Percentiles rank a stretch among this genome's conserved stretches.
phyloP scores from a whole-genome alignment of 2,329 filamentous ascomycete genomes.

The Penicillium sp. region DNA sequence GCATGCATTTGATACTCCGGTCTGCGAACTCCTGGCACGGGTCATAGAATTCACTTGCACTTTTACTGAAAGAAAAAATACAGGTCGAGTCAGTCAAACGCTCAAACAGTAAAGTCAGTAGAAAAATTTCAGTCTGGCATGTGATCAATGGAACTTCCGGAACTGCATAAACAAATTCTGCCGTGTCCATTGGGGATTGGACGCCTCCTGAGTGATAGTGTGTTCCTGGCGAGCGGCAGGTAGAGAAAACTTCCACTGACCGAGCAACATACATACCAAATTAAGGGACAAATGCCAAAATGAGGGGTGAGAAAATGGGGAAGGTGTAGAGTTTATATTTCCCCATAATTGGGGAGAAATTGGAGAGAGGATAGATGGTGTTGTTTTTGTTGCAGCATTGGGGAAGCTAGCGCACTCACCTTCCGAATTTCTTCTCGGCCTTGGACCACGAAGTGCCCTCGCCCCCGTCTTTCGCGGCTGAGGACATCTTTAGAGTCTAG shows the following conservation, averaged over 20 bases:
- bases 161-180: conserved; percentile 1
- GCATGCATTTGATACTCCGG: conserved; percentile 79
- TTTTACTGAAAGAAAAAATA: conserved; percentile 61
- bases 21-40: conserved; percentile 91
- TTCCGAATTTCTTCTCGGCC: conserved; percentile 59
- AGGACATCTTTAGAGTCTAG: conserved; percentile 18
- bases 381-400: not conserved
- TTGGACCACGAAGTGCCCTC: conserved; percentile 48
- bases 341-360: too few species aligned
- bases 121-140: not conserved
- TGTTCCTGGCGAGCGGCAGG: not conserved
- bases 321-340: not conserved
- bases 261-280: not conserved
- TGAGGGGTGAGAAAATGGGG: not conserved
- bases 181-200: conserved; percentile 14
- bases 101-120: not conserved
- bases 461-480: conserved; percentile 17
- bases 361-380: not conserved
- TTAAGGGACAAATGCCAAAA: too few species aligned
- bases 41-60: conserved; percentile 84
- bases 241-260: not conserved
- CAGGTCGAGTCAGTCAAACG: too few species aligned
- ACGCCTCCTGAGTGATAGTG: not conserved
- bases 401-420: conserved; percentile 41
- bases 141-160: not conserved